These are phyloP conservation scores for Dryas integrifolia DNA, from an alignment of 331 rosid species.

Conservation along the genomic window DNA sequence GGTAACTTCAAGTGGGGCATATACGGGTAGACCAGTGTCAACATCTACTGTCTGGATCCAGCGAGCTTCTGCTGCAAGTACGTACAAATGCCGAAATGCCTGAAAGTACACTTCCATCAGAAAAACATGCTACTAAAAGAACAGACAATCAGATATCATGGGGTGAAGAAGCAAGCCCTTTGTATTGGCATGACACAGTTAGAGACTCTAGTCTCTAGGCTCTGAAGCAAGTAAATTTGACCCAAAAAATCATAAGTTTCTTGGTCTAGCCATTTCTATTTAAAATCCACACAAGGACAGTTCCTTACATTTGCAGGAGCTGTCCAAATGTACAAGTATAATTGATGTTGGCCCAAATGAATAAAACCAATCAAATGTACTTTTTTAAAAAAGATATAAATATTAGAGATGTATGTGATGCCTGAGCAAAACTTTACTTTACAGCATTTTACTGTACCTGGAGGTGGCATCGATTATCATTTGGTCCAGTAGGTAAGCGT, in stretches of 20 bases:
- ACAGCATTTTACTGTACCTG: constrained; percentile 64
- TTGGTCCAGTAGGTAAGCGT: constrained; percentile 82
- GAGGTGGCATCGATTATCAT: constrained; percentile 93
- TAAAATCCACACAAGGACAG: background rate
- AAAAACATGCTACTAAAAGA: constrained; percentile 23
- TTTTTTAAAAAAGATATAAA: background rate
- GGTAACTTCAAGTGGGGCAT: constrained; percentile 89
- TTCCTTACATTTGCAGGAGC: background rate
- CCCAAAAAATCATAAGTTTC: background rate
- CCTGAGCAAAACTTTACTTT: constrained; percentile 9
- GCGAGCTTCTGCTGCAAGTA: constrained; percentile 95
- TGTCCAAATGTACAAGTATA: constrained; percentile 32
- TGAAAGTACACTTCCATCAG: constrained; percentile 34
- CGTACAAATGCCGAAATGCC: constrained; percentile 95
- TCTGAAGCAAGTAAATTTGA: background rate
- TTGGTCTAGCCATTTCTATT: background rate
- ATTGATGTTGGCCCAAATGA: background rate
- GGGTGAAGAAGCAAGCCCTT: constrained; percentile 18
- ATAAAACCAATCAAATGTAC: background rate
- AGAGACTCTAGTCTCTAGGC: constrained; percentile 4
- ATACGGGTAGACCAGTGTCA: constrained; percentile 90
- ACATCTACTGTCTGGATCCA: constrained; percentile 99
- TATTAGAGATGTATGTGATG: background rate
- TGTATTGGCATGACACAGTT: background rate
- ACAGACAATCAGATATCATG: constrained; percentile 11